These are phyloP conservation scores for Podospora fimiseda DNA, from an alignment of 495 filamentous ascomycete genomes.

Conservation along the genomic window DNA sequence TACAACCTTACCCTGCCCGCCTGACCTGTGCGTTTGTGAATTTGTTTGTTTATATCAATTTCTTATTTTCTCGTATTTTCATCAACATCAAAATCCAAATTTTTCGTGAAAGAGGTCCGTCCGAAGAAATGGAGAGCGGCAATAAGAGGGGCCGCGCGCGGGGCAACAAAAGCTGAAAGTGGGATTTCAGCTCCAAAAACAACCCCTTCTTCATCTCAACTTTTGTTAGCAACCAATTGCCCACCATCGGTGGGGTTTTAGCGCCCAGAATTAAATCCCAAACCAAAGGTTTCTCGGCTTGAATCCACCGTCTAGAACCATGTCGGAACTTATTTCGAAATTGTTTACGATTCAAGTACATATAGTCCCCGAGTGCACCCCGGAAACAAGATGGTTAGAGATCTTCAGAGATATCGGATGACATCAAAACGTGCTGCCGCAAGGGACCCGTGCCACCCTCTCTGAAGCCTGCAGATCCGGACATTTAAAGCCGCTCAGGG, in stretches of 20 bases:
- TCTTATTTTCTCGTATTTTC: not conserved
- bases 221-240: not conserved
- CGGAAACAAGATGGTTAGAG: not conserved
- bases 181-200: not conserved
- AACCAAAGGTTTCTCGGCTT: not conserved
- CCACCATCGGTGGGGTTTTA: not conserved
- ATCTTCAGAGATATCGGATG: not conserved
- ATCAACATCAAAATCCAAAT: too few species aligned
- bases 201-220: slow-evolving; percentile 1
- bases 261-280: not conserved
- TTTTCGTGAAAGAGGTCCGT: too few species aligned
- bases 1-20: slow-evolving; percentile 17
- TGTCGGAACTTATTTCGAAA: too few species aligned
- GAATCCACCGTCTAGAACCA: too few species aligned
- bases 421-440: not conserved
- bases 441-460: not conserved
- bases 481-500: not conserved
- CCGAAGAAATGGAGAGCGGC: too few species aligned
- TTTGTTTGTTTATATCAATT: not conserved
- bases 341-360: too few species aligned
- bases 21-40: slow-evolving; percentile 2
- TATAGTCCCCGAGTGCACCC: not conserved
- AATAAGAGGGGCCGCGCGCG: too few species aligned
- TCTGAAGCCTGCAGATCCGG: slow-evolving; percentile 9
- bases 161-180: not conserved